Conservation (phyloP, 352 stramenopile genomes). For the Globisporangium sylvaticum region DNA sequence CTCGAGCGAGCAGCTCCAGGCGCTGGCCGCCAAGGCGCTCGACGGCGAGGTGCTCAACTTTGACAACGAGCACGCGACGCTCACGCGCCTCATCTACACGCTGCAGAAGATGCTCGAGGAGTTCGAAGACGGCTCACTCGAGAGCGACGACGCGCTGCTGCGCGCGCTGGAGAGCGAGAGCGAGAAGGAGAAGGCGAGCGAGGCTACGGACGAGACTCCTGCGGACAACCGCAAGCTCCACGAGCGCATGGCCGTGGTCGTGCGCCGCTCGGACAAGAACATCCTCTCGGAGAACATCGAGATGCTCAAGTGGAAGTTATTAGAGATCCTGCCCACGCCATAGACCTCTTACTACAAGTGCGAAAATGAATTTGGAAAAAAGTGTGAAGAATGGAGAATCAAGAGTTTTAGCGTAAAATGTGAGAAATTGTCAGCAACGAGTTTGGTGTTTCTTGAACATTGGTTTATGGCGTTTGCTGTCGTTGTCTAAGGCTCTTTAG, state of each 20-base stretch:
- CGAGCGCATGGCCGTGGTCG: slow-evolving; percentile 45
- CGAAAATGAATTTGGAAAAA: background rate
- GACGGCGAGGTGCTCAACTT: slow-evolving; percentile 50
- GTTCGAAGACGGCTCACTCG: slow-evolving; percentile 33
- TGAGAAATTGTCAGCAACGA: slow-evolving; percentile 2
- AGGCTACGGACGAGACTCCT: slow-evolving; percentile 2
- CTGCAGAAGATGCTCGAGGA: slow-evolving; percentile 56
- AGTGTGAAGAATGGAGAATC: background rate
- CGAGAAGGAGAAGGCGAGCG: slow-evolving; percentile 15
- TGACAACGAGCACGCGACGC: slow-evolving; percentile 45
- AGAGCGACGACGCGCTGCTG: slow-evolving; percentile 40
- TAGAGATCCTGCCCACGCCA: slow-evolving; percentile 38
- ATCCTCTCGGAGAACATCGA: slow-evolving; percentile 65
- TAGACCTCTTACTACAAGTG: slow-evolving; percentile 18
- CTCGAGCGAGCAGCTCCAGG: slow-evolving; percentile 33
- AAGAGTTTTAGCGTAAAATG: background rate
- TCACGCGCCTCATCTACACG: slow-evolving; percentile 57
- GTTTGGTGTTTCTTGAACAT: slow-evolving; percentile 11
- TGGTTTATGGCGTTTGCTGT: background rate
- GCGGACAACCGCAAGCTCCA: slow-evolving; percentile 28
- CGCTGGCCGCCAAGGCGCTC: slow-evolving; percentile 36
- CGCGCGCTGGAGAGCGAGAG: slow-evolving; percentile 23
- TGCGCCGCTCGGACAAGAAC: slow-evolving; percentile 55
- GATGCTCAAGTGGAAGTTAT: slow-evolving; percentile 68
- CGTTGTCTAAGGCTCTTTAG: background rate